phyloP scores from a whole-genome alignment of 2,329 filamentous ascomycete species.

The Xylaria sp. region DNA sequence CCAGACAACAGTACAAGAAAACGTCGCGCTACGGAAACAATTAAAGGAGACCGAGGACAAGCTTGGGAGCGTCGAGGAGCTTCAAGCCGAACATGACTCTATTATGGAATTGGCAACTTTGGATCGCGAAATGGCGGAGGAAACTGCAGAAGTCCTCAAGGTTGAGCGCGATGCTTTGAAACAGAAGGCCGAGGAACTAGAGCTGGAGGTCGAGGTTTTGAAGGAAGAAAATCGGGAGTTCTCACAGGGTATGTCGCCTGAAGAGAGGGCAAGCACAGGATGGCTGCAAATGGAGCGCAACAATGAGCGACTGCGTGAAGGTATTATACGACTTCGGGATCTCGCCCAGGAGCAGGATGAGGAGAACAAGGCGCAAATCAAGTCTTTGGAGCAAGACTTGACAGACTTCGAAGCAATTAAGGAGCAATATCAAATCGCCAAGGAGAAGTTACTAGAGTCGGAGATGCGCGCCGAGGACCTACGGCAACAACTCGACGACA shows the following conservation, averaged over 20 bases:
- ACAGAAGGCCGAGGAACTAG: slow-evolving; percentile 72
- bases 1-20: slow-evolving; percentile 77
- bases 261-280: slow-evolving; percentile 78
- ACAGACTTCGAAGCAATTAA: slow-evolving; percentile 62
- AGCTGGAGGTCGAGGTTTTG: slow-evolving; percentile 82
- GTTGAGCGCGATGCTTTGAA: slow-evolving; percentile 74
- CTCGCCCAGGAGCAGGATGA: slow-evolving; percentile 79
- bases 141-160: slow-evolving; percentile 77
- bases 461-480: slow-evolving; percentile 79
- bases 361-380: slow-evolving; percentile 70
- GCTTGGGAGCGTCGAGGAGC: slow-evolving; percentile 63
- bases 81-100: slow-evolving; percentile 79
- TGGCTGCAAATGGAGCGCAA: slow-evolving; percentile 90
- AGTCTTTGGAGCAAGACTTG: slow-evolving; percentile 66
- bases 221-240: slow-evolving; percentile 83
- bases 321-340: slow-evolving; percentile 77
- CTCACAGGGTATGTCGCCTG: slow-evolving; percentile 76
- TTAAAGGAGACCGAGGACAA: slow-evolving; percentile 69
- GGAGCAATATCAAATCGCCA: slow-evolving; percentile 62
- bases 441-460: slow-evolving; percentile 66
- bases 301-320: slow-evolving; percentile 82
- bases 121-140: slow-evolving; percentile 94
- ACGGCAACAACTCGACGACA: slow-evolving; percentile 83
- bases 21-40: slow-evolving; percentile 67
- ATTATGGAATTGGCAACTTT: slow-evolving; percentile 80